These are phyloP conservation scores for Triticum dicoccoides DNA, from an alignment of 176 grass and related monocot genomes.

Conservation along the genomic window DNA sequence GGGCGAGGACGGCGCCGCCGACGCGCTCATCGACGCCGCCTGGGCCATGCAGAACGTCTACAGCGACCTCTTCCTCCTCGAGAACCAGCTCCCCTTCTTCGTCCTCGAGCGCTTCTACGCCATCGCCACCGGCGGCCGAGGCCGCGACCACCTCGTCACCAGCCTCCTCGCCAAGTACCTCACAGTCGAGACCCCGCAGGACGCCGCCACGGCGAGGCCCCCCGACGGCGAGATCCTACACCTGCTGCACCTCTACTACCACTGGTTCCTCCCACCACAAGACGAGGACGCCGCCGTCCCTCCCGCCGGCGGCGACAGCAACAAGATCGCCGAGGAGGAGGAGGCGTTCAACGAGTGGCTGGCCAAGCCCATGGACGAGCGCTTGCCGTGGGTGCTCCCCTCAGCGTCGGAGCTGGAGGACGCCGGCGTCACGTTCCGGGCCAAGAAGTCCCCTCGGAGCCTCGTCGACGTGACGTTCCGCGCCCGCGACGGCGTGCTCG, in stretches of 20 bases:
- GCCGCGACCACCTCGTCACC: slow-evolving; percentile 21
- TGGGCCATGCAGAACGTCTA: slow-evolving; percentile 43
- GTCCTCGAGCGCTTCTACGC: slow-evolving; percentile 40
- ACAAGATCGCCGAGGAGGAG: neutral
- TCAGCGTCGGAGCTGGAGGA: slow-evolving; percentile 39
- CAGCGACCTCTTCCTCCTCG: slow-evolving; percentile 53
- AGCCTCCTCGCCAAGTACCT: slow-evolving; percentile 41
- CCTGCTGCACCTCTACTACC: slow-evolving; percentile 51
- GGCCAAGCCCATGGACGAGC: slow-evolving; percentile 30
- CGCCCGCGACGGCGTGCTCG: neutral
- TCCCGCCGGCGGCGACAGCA: neutral
- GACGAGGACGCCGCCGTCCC: neutral
- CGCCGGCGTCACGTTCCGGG: slow-evolving; percentile 28
- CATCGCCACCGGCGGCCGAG: slow-evolving; percentile 21
- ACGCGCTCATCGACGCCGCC: slow-evolving; percentile 38
- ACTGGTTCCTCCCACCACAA: slow-evolving; percentile 51
- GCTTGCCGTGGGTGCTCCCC: slow-evolving; percentile 20
- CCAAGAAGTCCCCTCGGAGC: slow-evolving; percentile 37
- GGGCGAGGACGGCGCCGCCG: slow-evolving; percentile 34
- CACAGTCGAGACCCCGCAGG: slow-evolving; percentile 8
- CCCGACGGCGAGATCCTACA: slow-evolving; percentile 43
- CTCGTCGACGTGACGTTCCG: slow-evolving; percentile 43
- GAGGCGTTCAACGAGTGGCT: slow-evolving; percentile 28
- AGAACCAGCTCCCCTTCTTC: slow-evolving; percentile 52
- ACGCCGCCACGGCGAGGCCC: neutral